Evolutionary conservation across 2,329 filamentous ascomycete genomes (phyloP).

Genomic region (Rutstroemia sp.): DNA sequence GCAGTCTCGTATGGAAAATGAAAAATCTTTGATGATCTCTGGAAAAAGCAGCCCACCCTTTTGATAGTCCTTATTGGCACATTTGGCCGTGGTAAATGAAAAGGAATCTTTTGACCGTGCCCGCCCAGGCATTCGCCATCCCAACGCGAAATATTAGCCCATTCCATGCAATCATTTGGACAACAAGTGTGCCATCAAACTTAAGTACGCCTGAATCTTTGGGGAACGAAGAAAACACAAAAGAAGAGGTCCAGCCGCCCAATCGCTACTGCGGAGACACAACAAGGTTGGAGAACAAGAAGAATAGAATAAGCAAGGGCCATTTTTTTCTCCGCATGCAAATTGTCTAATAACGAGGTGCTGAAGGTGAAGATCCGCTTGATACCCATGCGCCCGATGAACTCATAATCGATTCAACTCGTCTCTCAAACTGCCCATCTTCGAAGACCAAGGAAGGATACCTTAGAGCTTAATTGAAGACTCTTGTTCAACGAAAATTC

Average conservation of each 20-base stretch:
- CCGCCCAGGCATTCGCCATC: slow-evolving; percentile 25
- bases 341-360: slow-evolving; percentile 28
- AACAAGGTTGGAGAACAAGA: slow-evolving; percentile 21
- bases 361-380: slow-evolving; percentile 21
- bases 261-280: slow-evolving; percentile 4
- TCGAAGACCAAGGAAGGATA: slow-evolving; percentile 20
- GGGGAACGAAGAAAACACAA: slow-evolving; percentile 15
- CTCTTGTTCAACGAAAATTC: slow-evolving; percentile 22
- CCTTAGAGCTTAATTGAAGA: slow-evolving; percentile 21
- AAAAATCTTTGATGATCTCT: slow-evolving; percentile 29
- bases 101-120: slow-evolving; percentile 30
- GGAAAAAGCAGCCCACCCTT: slow-evolving; percentile 26
- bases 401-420: slow-evolving; percentile 19
- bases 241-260: slow-evolving; percentile 29
- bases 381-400: slow-evolving; percentile 16
- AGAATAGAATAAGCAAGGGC: slow-evolving; percentile 28
- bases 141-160: slow-evolving; percentile 26
- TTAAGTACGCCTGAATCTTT: slow-evolving; percentile 30
- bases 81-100: slow-evolving; percentile 22
- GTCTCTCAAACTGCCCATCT: slow-evolving; percentile 17
- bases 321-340: slow-evolving; percentile 26
- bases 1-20: slow-evolving; percentile 15
- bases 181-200: slow-evolving; percentile 28
- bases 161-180: slow-evolving; percentile 27
- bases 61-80: slow-evolving; percentile 27